phyloP scores from a whole-genome alignment of 352 stramenopile species.

The Aphanomyces invadans region DNA sequence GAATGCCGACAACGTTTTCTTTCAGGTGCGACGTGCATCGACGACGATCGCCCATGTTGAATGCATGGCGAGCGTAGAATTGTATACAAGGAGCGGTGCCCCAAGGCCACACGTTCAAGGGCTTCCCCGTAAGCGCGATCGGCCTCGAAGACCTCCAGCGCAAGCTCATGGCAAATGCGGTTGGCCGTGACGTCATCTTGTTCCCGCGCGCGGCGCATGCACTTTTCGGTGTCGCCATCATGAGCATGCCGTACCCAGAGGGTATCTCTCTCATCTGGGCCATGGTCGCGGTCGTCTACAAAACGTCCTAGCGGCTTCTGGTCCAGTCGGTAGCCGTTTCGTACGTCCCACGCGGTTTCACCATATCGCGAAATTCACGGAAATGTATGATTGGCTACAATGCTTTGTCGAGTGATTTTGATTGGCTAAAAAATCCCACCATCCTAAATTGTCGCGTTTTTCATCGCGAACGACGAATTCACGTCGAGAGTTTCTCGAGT shows the following conservation, averaged over 20 bases:
- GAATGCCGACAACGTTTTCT: constrained; percentile 71
- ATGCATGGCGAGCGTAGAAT: constrained; percentile 30
- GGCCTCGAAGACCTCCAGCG: constrained; percentile 33
- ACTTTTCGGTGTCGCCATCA: constrained; percentile 64
- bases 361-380: too few relatives aligned
- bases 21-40: constrained; percentile 30
- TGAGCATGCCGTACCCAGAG: constrained; percentile 75
- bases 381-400: neutral
- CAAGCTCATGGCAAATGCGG: constrained; percentile 37
- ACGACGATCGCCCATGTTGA: neutral
- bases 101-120: constrained; percentile 79
- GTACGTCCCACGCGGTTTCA: too few relatives aligned
- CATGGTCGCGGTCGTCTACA: constrained; percentile 66
- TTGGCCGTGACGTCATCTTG: constrained; percentile 51
- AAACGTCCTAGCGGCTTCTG: neutral
- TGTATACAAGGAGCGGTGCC: constrained; percentile 70
- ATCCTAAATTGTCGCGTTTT: too few relatives aligned
- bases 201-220: constrained; percentile 43
- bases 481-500: too few relatives aligned
- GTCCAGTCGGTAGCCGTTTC: too few relatives aligned
- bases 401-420: neutral
- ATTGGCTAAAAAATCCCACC: neutral
- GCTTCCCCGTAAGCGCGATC: constrained; percentile 41
- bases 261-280: constrained; percentile 59
- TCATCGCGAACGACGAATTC: too few relatives aligned